These are phyloP conservation scores for Solanum tarapatanum DNA, from an alignment of 257 asterid species.

Conservation along the genomic window DNA sequence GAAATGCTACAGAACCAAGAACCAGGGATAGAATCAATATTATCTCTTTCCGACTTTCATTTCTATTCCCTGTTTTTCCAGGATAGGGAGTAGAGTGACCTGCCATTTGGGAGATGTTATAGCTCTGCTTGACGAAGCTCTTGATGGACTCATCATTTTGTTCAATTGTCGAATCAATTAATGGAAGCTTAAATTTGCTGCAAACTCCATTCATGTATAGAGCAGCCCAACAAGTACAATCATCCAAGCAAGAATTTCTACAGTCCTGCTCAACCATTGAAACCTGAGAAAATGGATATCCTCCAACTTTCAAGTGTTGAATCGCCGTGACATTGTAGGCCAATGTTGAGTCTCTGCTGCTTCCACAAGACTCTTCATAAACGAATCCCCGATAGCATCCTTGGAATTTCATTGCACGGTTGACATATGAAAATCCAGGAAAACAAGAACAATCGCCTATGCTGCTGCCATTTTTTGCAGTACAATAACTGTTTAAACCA, in stretches of 20 bases:
- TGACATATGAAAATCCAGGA: constrained; percentile 25
- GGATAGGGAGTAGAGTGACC: background rate
- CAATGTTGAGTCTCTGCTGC: background rate
- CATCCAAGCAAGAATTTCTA: constrained; percentile 21
- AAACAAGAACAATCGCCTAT: constrained; percentile 25
- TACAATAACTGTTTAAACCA: constrained; percentile 37
- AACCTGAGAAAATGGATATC: background rate
- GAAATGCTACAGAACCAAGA: constrained; percentile 5
- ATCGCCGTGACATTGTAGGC: constrained; percentile 4
- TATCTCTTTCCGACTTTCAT: background rate
- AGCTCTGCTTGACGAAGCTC: constrained; percentile 12
- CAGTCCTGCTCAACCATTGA: constrained; percentile 17
- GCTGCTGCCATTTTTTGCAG: background rate
- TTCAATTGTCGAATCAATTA: constrained; percentile 20
- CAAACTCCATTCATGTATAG: constrained; percentile 11
- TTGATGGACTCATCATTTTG: background rate
- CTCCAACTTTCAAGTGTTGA: background rate
- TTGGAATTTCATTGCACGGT: constrained; percentile 12
- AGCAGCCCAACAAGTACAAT: constrained; percentile 48
- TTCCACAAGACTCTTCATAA: constrained; percentile 7
- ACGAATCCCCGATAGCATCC: constrained; percentile 20
- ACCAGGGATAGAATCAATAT: constrained; percentile 1
- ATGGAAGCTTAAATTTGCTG: constrained; percentile 37
- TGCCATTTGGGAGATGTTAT: background rate
- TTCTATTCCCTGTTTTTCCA: background rate